These are phyloP conservation scores for Lathyrus tuberosus DNA, from an alignment of 306 rosid genomes.

Conservation along the genomic window DNA sequence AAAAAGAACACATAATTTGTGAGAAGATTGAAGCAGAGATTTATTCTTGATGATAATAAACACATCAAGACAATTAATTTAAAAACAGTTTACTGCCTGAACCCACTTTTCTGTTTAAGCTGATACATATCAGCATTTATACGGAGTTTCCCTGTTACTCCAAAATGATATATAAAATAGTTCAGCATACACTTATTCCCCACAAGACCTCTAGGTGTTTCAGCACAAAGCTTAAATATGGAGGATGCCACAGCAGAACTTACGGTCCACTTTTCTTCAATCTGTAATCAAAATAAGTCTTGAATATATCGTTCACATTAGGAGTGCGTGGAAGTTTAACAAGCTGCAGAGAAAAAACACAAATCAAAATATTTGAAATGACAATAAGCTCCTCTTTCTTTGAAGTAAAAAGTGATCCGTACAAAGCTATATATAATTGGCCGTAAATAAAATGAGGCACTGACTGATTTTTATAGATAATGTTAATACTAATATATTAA, in stretches of 20 bases:
- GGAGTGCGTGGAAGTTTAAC: constrained; percentile 91
- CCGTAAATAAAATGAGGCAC: constrained; percentile 31
- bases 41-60: constrained; percentile 18
- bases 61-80: not conserved
- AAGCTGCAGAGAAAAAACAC: constrained; percentile 62
- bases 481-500: not conserved
- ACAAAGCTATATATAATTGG: constrained; percentile 21
- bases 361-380: constrained; percentile 34
- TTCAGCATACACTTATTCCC: constrained; percentile 3
- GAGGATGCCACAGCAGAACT: constrained; percentile 50
- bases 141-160: not conserved
- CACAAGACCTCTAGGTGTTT: constrained; percentile 9
- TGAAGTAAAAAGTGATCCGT: constrained; percentile 9
- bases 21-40: constrained; percentile 6
- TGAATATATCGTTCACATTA: constrained; percentile 73
- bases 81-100: not conserved
- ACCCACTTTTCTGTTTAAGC: constrained; percentile 20
- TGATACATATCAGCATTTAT: constrained; percentile 11
- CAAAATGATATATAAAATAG: constrained; percentile 28
- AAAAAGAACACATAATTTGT: not conserved
- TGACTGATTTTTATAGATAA: constrained; percentile 20
- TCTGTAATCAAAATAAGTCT: constrained; percentile 68
- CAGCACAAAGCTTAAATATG: constrained; percentile 25
- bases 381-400: constrained; percentile 6
- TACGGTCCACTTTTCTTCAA: constrained; percentile 69